Percentiles rank a stretch among this genome's conserved stretches.
Evolutionary conservation across 257 asterid genomes (phyloP).

Genomic region (Nicotiana attenuata): DNA sequence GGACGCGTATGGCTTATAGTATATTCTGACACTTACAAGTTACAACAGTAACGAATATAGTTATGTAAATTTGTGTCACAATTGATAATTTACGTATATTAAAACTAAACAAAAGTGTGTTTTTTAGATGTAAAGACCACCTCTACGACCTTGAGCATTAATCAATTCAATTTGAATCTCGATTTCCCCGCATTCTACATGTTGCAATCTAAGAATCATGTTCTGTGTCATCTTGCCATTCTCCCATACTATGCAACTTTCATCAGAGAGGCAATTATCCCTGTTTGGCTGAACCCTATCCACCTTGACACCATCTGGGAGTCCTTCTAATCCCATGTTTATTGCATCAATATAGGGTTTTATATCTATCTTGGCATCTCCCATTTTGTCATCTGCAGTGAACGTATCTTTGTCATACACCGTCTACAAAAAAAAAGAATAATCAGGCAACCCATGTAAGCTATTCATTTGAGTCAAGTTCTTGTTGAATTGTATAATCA

Average conservation of each 20-base stretch:
- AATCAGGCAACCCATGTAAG: not conserved
- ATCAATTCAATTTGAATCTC: constrained; percentile 52
- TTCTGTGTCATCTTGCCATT: constrained; percentile 68
- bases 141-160: not conserved
- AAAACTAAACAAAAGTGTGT: not conserved
- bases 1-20: too few species aligned
- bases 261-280: constrained; percentile 53
- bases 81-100: not conserved
- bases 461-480: too few species aligned
- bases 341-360: constrained; percentile 44
- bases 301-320: constrained; percentile 67
- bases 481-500: too few species aligned
- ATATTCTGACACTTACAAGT: too few species aligned
- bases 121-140: not conserved
- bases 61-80: not conserved
- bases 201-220: constrained; percentile 51
- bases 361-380: constrained; percentile 55
- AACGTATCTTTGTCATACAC: constrained; percentile 86
- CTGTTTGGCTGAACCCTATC: constrained; percentile 51
- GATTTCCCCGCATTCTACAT: constrained; percentile 69
- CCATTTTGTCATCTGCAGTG: constrained; percentile 80
- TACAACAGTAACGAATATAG: too few species aligned
- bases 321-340: constrained; percentile 47
- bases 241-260: constrained; percentile 66
- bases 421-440: constrained; percentile 21